Evolutionary conservation across 306 rosid genomes (phyloP).

Genomic region (Corylus heterophylla): DNA sequence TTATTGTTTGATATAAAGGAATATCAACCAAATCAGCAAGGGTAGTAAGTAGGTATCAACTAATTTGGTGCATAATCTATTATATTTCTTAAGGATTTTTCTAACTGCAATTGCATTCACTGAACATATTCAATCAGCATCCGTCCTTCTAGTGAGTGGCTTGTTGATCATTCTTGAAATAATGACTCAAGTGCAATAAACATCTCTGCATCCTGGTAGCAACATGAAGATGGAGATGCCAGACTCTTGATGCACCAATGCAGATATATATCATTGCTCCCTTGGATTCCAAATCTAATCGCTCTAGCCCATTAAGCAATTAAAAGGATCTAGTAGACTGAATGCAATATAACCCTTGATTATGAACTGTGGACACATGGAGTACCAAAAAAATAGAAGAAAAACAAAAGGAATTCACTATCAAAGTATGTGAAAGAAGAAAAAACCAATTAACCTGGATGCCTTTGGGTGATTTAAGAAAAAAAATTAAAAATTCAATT

Average conservation of each 20-base stretch:
- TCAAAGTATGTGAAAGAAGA: too few relatives aligned
- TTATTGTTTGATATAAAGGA: slow-evolving; percentile 12
- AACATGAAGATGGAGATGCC: slow-evolving; percentile 75
- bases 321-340: too few relatives aligned
- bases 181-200: slow-evolving; percentile 47
- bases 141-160: slow-evolving; percentile 61
- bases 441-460: too few relatives aligned
- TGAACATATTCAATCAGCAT: slow-evolving; percentile 71
- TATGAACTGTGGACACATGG: too few relatives aligned
- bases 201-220: slow-evolving; percentile 70
- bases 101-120: slow-evolving; percentile 83
- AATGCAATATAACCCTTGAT: too few relatives aligned
- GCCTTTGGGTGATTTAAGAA: too few relatives aligned
- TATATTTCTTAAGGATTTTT: slow-evolving; percentile 92
- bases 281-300: too few relatives aligned
- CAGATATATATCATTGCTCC: too few relatives aligned
- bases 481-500: too few relatives aligned
- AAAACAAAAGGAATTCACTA: too few relatives aligned
- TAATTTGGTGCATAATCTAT: slow-evolving; percentile 54
- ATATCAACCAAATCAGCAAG: slow-evolving; percentile 9
- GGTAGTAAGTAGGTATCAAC: not conserved
- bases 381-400: too few relatives aligned
- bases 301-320: too few relatives aligned
- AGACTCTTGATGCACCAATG: slow-evolving; percentile 45
- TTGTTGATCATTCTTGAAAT: slow-evolving; percentile 63